Percentiles rank a stretch among this genome's conserved stretches.
phyloP scores from a whole-genome alignment of 768 basidiomycete genomes.

The Pulveroboletus sp. region DNA sequence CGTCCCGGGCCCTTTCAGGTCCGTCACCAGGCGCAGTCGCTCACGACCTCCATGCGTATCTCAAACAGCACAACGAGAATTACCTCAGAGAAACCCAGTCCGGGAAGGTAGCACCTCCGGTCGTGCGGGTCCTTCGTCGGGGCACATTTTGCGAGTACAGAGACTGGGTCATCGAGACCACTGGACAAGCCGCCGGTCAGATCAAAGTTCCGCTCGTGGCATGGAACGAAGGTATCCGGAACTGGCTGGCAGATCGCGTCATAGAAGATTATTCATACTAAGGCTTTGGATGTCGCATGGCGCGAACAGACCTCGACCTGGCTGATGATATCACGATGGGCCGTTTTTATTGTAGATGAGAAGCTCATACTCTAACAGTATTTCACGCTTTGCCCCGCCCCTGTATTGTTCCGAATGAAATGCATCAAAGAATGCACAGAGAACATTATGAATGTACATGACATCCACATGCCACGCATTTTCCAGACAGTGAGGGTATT shows the following conservation, averaged over 20 bases:
- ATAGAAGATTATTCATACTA: conserved; percentile 11
- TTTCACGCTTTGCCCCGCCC: no score
- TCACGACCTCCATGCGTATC: conserved; percentile 4
- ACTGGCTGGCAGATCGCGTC: conserved; percentile 18
- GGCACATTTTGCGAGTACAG: conserved; percentile 22
- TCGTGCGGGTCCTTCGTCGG: conserved; percentile 14
- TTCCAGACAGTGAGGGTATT: no score
- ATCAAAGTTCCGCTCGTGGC: conserved; percentile 20
- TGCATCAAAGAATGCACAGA: no score
- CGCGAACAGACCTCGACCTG: no score
- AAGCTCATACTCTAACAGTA: no score
- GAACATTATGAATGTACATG: no score
- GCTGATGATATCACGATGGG: no score
- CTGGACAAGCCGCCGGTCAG: conserved; percentile 16
- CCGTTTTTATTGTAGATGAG: no score
- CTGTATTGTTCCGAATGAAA: no score
- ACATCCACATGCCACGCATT: no score
- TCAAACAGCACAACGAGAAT: conserved; percentile 16
- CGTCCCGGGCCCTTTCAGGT: neutral
- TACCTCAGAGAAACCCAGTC: conserved; percentile 9
- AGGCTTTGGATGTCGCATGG: neutral
- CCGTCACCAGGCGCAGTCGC: conserved; percentile 2
- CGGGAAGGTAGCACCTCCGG: conserved; percentile 8
- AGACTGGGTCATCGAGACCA: conserved; percentile 17
- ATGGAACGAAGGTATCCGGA: conserved; percentile 9